Percentiles rank a stretch among this genome's conserved stretches.
These are phyloP conservation scores for Hypoxylon rubiginosum DNA, from an alignment of 2,329 filamentous ascomycete species.

Conservation along the genomic window DNA sequence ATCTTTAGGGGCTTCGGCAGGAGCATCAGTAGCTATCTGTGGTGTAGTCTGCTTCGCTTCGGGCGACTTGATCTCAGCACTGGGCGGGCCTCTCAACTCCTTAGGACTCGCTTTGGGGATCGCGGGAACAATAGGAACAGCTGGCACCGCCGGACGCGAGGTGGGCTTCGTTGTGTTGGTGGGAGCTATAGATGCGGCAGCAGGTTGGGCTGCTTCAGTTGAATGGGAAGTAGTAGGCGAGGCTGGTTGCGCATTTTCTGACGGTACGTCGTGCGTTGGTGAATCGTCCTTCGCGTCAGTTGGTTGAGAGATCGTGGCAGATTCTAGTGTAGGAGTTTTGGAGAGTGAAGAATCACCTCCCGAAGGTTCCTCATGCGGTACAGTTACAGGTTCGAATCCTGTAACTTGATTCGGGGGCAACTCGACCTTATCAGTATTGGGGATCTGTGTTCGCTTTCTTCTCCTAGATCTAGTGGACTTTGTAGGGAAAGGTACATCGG, in stretches of 20 bases:
- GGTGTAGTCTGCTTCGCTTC: slow-evolving; percentile 42
- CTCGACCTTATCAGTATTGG: slow-evolving; percentile 57
- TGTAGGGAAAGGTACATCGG: slow-evolving; percentile 65
- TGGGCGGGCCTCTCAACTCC: slow-evolving; percentile 45
- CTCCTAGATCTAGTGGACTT: slow-evolving; percentile 58
- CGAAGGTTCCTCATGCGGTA: slow-evolving; percentile 23
- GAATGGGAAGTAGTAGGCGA: slow-evolving; percentile 56
- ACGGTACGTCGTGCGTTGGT: slow-evolving; percentile 50
- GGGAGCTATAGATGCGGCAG: slow-evolving; percentile 46
- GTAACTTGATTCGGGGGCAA: slow-evolving; percentile 59
- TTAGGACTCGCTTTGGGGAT: slow-evolving; percentile 58
- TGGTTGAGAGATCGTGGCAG: slow-evolving; percentile 27
- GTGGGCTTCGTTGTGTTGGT: slow-evolving; percentile 50
- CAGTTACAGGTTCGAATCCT: slow-evolving; percentile 36
- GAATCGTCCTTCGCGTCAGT: slow-evolving; percentile 25
- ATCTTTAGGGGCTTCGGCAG: slow-evolving; percentile 31
- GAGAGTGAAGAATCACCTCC: slow-evolving; percentile 43
- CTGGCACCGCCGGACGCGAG: slow-evolving; percentile 56
- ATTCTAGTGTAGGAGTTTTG: slow-evolving; percentile 40
- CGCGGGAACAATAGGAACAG: slow-evolving; percentile 62
- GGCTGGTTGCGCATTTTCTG: slow-evolving; percentile 52
- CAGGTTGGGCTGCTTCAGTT: slow-evolving; percentile 43
- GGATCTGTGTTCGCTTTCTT: slow-evolving; percentile 55
- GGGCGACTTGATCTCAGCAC: slow-evolving; percentile 37
- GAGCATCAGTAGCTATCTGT: slow-evolving; percentile 25